Conservation (phyloP, 495 filamentous ascomycete genomes). For the Aspergillus taichungensis region DNA sequence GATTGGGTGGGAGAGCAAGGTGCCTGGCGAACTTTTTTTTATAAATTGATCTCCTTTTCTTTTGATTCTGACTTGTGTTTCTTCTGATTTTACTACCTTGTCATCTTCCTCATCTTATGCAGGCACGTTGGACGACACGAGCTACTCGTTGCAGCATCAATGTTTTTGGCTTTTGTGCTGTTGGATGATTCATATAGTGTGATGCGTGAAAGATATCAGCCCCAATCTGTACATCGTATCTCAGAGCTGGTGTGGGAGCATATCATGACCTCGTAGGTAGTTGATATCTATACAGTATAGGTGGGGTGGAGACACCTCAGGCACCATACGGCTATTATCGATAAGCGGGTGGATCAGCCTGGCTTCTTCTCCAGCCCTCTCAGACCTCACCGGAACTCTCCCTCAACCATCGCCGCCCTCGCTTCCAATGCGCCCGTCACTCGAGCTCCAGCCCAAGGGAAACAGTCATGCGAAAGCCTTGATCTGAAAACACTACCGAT, state of each 20-base stretch:
- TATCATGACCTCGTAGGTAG: too few relatives aligned
- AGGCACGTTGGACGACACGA: neutral
- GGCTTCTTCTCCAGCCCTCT: neutral
- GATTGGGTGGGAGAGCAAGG: constrained; percentile 11
- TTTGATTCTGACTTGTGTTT: neutral
- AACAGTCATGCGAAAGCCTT: too few relatives aligned
- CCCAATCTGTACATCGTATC: too few relatives aligned
- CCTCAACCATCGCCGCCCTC: neutral
- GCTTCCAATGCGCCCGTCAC: too few relatives aligned
- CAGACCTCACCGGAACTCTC: neutral
- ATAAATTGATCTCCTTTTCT: constrained; percentile 1
- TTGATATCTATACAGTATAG: neutral
- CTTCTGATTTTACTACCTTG: neutral
- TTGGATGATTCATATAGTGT: too few relatives aligned
- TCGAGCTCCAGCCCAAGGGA: too few relatives aligned
- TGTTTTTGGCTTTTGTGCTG: neutral
- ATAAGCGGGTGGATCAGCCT: constrained; percentile 20
- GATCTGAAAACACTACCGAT: too few relatives aligned
- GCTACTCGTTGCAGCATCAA: neutral
- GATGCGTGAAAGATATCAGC: too few relatives aligned
- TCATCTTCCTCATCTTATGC: neutral
- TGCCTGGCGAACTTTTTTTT: constrained; percentile 17
- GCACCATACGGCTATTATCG: constrained; percentile 6
- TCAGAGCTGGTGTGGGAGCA: too few relatives aligned
- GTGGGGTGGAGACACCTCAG: neutral